A percentile compares a stretch with the other conserved stretches of the same genome.
Evolutionary conservation across 2,329 filamentous ascomycete genomes (phyloP).

Genomic region (Calycina herbarum): DNA sequence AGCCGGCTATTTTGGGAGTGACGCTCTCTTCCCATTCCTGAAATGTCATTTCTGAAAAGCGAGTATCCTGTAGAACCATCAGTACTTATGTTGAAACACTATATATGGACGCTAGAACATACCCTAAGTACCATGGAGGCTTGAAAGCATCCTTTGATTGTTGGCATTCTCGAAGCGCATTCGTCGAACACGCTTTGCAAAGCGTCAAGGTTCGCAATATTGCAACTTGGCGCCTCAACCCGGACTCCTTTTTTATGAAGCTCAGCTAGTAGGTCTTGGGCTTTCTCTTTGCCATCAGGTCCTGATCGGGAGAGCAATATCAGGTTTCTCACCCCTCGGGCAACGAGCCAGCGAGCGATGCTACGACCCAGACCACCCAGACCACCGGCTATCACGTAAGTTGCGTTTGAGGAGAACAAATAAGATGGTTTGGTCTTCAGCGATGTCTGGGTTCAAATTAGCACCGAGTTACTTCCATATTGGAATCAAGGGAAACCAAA

Average conservation of each 20-base stretch:
- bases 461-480: background rate
- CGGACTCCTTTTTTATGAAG: constrained; percentile 38
- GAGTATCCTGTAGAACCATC: constrained; percentile 21
- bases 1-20: constrained; percentile 11
- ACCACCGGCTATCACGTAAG: constrained; percentile 36
- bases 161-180: constrained; percentile 15
- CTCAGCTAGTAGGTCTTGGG: constrained; percentile 12
- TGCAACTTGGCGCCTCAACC: constrained; percentile 47
- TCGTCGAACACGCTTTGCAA: constrained; percentile 9
- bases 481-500: no score
- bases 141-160: constrained; percentile 46
- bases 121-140: background rate
- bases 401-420: constrained; percentile 22
- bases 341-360: constrained; percentile 27
- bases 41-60: constrained; percentile 22
- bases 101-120: background rate
- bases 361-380: constrained; percentile 34
- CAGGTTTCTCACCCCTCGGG: constrained; percentile 31
- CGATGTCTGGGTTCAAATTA: background rate
- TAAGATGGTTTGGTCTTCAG: constrained; percentile 3
- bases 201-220: constrained; percentile 44
- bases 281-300: background rate
- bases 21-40: constrained; percentile 5
- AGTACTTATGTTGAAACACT: background rate
- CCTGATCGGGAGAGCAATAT: constrained; percentile 34